Evolutionary conservation across 2,329 filamentous ascomycete species (phyloP).

Genomic region (Nigrograna mackinnonii): DNA sequence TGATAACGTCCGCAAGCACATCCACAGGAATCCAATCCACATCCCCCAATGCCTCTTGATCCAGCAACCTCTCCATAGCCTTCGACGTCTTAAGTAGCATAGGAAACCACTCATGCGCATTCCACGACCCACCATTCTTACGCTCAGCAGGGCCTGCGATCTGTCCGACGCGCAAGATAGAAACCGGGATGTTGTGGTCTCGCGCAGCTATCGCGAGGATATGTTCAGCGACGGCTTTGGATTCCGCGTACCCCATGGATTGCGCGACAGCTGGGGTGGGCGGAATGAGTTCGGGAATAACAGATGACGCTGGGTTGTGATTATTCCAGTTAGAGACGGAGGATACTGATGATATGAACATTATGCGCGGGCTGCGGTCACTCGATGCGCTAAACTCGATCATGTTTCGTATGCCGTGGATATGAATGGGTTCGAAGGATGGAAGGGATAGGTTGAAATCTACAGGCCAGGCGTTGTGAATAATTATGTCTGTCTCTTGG

Average conservation of each 20-base stretch:
- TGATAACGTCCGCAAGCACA: conserved; percentile 2
- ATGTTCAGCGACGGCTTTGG: conserved; percentile 54
- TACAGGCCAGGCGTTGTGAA: conserved; percentile 65
- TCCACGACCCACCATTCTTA: conserved; percentile 11
- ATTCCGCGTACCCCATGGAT: conserved; percentile 55
- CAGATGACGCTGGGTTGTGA: no score
- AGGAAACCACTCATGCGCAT: conserved; percentile 14
- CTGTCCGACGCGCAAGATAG: conserved; percentile 44
- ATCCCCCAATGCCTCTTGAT: neutral
- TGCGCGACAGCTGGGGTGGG: conserved; percentile 4
- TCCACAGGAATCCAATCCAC: conserved; percentile 18
- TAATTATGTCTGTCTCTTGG: conserved; percentile 49
- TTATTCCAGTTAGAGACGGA: conserved; percentile 6
- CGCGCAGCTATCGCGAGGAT: conserved; percentile 29
- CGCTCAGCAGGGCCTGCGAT: conserved; percentile 38
- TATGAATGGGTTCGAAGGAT: conserved; percentile 48
- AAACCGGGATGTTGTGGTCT: conserved; percentile 18
- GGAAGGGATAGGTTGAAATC: conserved; percentile 60
- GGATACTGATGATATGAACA: conserved; percentile 13
- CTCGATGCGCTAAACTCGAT: conserved; percentile 1
- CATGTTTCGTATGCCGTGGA: neutral
- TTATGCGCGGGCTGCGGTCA: conserved; percentile 1
- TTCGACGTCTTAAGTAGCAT: conserved; percentile 11
- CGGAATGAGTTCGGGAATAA: conserved; percentile 5
- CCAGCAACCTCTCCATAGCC: conserved; percentile 5